These are phyloP conservation scores for Trifolium pratense DNA, from an alignment of 306 rosid genomes.

Conservation along the genomic window DNA sequence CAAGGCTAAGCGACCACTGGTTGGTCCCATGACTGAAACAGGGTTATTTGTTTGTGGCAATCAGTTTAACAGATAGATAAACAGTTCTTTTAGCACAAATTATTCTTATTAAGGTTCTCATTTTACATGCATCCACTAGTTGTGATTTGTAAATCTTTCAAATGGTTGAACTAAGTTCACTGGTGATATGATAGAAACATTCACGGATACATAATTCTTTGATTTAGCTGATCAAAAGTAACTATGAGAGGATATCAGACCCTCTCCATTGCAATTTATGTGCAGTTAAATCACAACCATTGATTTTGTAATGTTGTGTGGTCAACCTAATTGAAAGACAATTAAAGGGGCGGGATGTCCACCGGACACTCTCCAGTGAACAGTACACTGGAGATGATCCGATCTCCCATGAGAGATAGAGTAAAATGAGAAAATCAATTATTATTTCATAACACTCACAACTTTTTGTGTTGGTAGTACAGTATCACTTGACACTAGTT, in stretches of 20 bases:
- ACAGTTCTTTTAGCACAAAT: not conserved
- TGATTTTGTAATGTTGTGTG: too few relatives aligned
- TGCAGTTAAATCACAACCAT: too few relatives aligned
- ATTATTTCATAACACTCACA: too few relatives aligned
- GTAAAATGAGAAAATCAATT: not conserved
- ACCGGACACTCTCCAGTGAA: too few relatives aligned
- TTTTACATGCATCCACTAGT: slow-evolving; percentile 13
- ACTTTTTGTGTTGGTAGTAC: too few relatives aligned
- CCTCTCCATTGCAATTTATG: too few relatives aligned
- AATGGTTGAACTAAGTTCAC: slow-evolving; percentile 17
- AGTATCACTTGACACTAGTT: too few relatives aligned
- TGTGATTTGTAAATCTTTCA: slow-evolving; percentile 15
- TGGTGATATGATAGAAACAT: not conserved
- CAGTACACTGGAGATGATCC: too few relatives aligned
- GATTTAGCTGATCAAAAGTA: not conserved
- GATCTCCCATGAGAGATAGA: too few relatives aligned
- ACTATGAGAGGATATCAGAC: too few relatives aligned
- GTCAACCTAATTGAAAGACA: too few relatives aligned
- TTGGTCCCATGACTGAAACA: slow-evolving; percentile 41
- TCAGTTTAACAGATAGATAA: not conserved
- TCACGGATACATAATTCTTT: not conserved
- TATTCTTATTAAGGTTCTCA: not conserved
- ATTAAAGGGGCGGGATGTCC: too few relatives aligned
- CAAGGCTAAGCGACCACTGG: slow-evolving; percentile 16
- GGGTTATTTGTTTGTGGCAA: slow-evolving; percentile 9